Evolutionary conservation across 2,329 filamentous ascomycete genomes (phyloP).

Genomic region (Colletotrichum scovillei): DNA sequence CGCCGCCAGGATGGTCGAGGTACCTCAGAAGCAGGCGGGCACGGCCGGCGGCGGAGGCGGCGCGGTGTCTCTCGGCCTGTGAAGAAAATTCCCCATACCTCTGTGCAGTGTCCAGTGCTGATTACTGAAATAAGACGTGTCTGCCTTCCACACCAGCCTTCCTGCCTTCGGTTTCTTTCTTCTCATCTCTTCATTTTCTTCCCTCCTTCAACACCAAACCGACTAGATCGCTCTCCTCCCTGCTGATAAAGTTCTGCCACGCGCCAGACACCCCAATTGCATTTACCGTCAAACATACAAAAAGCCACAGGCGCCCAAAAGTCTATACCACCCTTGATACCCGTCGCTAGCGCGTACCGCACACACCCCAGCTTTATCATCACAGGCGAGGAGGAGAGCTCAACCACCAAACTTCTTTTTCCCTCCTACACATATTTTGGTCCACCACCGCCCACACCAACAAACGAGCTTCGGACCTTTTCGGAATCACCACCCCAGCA

Average conservation of each 20-base stretch:
- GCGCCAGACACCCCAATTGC: neutral
- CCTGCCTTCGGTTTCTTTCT: neutral
- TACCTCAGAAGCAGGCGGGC: neutral
- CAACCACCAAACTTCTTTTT: constrained; percentile 5
- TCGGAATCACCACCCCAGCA: neutral
- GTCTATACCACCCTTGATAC: constrained; percentile 1
- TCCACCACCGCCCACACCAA: neutral
- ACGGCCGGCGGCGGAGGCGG: constrained; percentile 1
- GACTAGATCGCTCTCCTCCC: constrained; percentile 30
- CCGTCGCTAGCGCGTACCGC: constrained; percentile 17
- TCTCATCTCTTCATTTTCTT: neutral
- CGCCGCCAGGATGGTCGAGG: neutral
- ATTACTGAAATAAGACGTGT: constrained; percentile 21
- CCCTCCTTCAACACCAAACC: constrained; percentile 10
- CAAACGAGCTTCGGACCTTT: constrained; percentile 15
- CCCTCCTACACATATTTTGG: neutral
- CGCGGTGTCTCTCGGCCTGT: constrained; percentile 27
- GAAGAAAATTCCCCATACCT: constrained; percentile 25
- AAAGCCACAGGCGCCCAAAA: neutral
- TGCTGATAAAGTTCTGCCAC: constrained; percentile 25
- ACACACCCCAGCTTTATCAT: constrained; percentile 24
- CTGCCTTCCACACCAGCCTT: neutral
- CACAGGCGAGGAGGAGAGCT: constrained; percentile 33
- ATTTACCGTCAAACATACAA: neutral
- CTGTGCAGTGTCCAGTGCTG: too few relatives aligned